Conservation (phyloP, 2,329 filamentous ascomycete species). For the Aschersonia sp. region DNA sequence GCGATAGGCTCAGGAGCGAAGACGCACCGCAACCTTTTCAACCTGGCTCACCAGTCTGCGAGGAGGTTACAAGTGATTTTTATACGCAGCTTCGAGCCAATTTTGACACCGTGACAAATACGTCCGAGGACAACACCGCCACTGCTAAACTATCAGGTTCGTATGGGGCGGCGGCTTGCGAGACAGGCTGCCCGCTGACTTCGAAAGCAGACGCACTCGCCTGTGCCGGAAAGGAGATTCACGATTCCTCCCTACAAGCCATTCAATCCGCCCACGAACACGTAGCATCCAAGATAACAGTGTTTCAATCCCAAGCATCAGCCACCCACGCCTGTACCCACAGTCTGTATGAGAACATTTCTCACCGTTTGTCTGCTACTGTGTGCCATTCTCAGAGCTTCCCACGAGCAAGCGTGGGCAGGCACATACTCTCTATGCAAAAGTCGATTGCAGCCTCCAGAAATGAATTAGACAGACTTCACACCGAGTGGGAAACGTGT, state of each 20-base stretch:
- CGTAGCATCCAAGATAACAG: constrained; percentile 8
- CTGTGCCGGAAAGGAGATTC: constrained; percentile 2
- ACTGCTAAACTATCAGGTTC: neutral
- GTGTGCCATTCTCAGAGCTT: constrained; percentile 12
- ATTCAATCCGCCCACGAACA: constrained; percentile 10
- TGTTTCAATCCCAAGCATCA: constrained; percentile 8
- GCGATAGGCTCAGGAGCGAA: constrained; percentile 14
- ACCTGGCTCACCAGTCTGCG: neutral
- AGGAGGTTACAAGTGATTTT: constrained; percentile 5
- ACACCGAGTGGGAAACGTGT: constrained; percentile 13
- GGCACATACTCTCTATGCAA: constrained; percentile 11
- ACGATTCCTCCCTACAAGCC: constrained; percentile 2
- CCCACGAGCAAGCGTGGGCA: constrained; percentile 11
- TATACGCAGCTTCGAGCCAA: constrained; percentile 12
- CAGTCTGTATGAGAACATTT: constrained; percentile 16
- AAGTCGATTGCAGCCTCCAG: constrained; percentile 9
- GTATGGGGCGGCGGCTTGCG: neutral
- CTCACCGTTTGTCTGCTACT: constrained; percentile 16
- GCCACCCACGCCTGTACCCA: constrained; percentile 6
- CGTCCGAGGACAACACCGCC: neutral
- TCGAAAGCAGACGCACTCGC: constrained; percentile 1
- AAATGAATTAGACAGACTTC: constrained; percentile 9
- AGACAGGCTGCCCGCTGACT: neutral
- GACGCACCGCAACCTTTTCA: constrained; percentile 1
- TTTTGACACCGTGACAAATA: constrained; percentile 4